These are phyloP conservation scores for Pythium vanterpoolii DNA, from an alignment of 352 stramenopile species.

Conservation along the genomic window DNA sequence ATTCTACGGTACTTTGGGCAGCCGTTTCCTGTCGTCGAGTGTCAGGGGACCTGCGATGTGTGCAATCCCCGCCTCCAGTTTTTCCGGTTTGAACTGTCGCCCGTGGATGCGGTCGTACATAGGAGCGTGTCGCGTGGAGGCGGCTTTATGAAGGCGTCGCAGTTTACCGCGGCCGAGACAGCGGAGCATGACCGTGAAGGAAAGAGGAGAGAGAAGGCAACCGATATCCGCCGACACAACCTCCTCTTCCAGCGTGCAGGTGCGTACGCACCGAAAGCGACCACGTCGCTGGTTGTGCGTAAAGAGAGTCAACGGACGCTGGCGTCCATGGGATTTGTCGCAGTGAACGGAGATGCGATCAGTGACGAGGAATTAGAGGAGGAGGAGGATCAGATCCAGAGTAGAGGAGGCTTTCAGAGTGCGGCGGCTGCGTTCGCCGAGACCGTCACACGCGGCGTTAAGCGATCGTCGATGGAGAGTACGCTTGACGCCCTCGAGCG, in stretches of 20 bases:
- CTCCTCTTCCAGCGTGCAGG: conserved; percentile 42
- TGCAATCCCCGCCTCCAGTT: conserved; percentile 52
- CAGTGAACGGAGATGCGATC: conserved; percentile 43
- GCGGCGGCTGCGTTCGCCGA: conserved; percentile 1
- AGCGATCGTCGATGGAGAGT: conserved; percentile 28
- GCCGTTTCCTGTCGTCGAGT: conserved; percentile 40
- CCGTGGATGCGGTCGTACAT: neutral
- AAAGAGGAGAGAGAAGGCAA: conserved; percentile 24
- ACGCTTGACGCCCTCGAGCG: conserved; percentile 40
- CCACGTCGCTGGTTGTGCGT: conserved; percentile 45
- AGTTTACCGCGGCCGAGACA: too few species aligned
- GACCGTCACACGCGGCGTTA: conserved; percentile 5
- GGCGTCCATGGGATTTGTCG: conserved; percentile 47
- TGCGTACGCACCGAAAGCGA: conserved; percentile 45
- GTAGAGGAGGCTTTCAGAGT: conserved; percentile 1
- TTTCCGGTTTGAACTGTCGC: conserved; percentile 39
- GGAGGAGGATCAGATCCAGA: neutral
- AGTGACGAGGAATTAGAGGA: conserved; percentile 34
- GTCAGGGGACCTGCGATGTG: conserved; percentile 47
- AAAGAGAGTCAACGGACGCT: conserved; percentile 23
- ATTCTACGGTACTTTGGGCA: conserved; percentile 64
- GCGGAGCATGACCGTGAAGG: conserved; percentile 22
- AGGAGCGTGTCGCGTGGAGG: neutral
- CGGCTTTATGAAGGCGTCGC: conserved; percentile 16
- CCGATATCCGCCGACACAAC: conserved; percentile 37